A percentile compares a stretch with the other conserved stretches of the same genome.
These are phyloP conservation scores for Ilex aquifolium DNA, from an alignment of 257 asterid genomes.

Conservation along the genomic window DNA sequence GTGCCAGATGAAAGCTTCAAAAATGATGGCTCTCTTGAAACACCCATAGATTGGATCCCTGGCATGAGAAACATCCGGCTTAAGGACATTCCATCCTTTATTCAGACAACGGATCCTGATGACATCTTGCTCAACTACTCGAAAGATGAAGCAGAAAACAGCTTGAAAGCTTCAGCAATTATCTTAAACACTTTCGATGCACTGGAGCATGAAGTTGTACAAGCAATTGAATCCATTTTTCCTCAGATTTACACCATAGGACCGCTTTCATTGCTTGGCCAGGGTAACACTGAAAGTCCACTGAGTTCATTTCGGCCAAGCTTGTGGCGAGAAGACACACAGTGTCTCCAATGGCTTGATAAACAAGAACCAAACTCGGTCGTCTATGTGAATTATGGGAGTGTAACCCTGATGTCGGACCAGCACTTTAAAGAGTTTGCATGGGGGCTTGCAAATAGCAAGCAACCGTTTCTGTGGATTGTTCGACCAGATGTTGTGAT, in stretches of 20 bases:
- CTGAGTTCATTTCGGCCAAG: conserved; percentile 32
- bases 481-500: conserved; percentile 40
- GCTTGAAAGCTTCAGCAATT: conserved; percentile 34
- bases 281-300: conserved; percentile 13
- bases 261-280: conserved; percentile 37
- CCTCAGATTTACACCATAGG: conserved; percentile 38
- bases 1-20: conserved; percentile 37
- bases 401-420: conserved; percentile 41
- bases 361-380: conserved; percentile 27
- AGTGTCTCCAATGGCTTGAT: conserved; percentile 43
- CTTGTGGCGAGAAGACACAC: conserved; percentile 37
- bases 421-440: conserved; percentile 46
- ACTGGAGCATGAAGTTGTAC: conserved; percentile 32
- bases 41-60: conserved; percentile 34
- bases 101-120: conserved; percentile 43
- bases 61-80: conserved; percentile 41
- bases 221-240: conserved; percentile 25
- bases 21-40: conserved; percentile 48
- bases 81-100: conserved; percentile 50
- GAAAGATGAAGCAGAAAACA: conserved; percentile 40
- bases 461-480: conserved; percentile 48
- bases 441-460: conserved; percentile 45
- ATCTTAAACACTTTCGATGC: conserved; percentile 49
- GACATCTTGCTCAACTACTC: conserved; percentile 50
- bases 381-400: conserved; percentile 49